Evolutionary conservation across 2,329 filamentous ascomycete genomes (phyloP).

Genomic region (Aureobasidium sp.): DNA sequence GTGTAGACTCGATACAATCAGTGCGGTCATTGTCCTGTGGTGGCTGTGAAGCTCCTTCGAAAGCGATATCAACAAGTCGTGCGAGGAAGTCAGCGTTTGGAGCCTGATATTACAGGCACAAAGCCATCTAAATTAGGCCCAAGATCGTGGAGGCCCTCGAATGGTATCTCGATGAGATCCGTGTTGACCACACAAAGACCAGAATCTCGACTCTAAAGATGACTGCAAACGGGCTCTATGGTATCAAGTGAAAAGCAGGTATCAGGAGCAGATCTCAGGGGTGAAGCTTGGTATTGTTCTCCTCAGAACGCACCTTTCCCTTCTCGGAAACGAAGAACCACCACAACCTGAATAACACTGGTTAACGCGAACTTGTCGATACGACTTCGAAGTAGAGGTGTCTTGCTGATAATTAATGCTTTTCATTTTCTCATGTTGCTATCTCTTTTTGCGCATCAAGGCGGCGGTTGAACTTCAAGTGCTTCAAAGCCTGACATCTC

Average conservation of each 20-base stretch:
- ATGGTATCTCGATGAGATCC: background rate
- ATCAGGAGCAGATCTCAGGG: background rate
- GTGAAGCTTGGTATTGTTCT: constrained; percentile 19
- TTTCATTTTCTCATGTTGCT: constrained; percentile 16
- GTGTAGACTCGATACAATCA: background rate
- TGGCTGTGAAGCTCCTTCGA: too few species aligned
- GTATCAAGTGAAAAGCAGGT: background rate
- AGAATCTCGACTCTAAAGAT: too few species aligned
- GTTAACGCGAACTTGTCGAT: background rate
- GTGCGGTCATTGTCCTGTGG: background rate
- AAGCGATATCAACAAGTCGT: background rate
- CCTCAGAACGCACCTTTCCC: background rate
- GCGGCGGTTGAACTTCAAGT: background rate
- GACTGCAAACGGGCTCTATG: background rate
- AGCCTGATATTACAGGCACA: background rate
- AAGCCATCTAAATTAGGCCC: background rate
- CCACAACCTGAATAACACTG: background rate
- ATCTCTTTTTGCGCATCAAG: background rate
- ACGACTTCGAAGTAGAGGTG: too few species aligned
- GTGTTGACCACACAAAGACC: too few species aligned
- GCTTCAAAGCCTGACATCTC: constrained; percentile 24
- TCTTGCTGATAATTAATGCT: background rate
- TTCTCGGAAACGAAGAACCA: background rate
- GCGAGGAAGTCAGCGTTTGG: background rate
- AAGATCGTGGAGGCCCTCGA: too few species aligned